Evolutionary conservation across 768 basidiomycete genomes (phyloP).

Genomic region (Tubosaeta sp.): DNA sequence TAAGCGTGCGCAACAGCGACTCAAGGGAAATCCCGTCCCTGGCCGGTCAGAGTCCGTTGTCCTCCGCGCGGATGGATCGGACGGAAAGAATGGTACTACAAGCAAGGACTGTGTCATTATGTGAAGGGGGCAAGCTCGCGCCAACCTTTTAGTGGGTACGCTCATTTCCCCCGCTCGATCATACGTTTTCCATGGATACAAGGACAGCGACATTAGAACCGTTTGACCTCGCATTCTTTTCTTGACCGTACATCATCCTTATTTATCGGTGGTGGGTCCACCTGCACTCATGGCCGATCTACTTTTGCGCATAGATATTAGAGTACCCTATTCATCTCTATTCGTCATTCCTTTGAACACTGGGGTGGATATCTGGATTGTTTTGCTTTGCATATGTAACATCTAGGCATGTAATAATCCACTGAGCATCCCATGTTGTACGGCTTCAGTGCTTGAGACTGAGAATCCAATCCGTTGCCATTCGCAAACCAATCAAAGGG

Average conservation of each 20-base stretch:
- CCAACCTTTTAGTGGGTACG: slow-evolving; percentile 3
- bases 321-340: slow-evolving; percentile 9
- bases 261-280: slow-evolving; percentile 2
- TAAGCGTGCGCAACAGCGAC: slow-evolving; percentile 84
- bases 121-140: slow-evolving; percentile 40
- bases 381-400: background rate
- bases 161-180: slow-evolving; percentile 12
- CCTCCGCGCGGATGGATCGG: slow-evolving; percentile 47
- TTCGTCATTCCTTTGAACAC: background rate
- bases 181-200: slow-evolving; percentile 7
- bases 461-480: background rate
- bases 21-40: slow-evolving; percentile 58
- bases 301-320: slow-evolving; percentile 22
- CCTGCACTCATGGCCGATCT: slow-evolving; percentile 8
- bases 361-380: background rate
- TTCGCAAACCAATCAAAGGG: background rate
- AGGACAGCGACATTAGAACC: slow-evolving; percentile 15
- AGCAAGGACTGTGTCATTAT: slow-evolving; percentile 88
- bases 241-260: background rate
- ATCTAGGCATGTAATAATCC: slow-evolving; percentile 2
- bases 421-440: background rate
- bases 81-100: slow-evolving; percentile 41
- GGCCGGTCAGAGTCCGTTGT: slow-evolving; percentile 62
- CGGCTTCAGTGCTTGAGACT: slow-evolving; percentile 18
- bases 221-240: slow-evolving; percentile 7